Evolutionary conservation across 2,329 filamentous ascomycete genomes (phyloP).

Genomic region (Paraconiothyrium sp.): DNA sequence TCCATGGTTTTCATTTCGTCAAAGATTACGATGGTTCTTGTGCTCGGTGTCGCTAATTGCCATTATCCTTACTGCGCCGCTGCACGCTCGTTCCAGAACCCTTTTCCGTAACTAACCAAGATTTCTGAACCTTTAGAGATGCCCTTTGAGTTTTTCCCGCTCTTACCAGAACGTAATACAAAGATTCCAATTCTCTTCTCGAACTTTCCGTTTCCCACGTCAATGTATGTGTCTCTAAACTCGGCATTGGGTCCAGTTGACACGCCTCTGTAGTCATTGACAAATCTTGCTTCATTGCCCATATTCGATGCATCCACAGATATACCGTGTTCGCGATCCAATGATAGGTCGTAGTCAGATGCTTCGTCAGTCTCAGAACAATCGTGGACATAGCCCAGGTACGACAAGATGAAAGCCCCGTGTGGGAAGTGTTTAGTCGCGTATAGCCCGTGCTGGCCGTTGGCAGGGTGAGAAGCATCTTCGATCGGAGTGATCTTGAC

Average conservation of each 20-base stretch:
- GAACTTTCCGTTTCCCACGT: slow-evolving; percentile 48
- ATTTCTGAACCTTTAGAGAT: slow-evolving; percentile 61
- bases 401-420: slow-evolving; percentile 59
- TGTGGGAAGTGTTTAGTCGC: slow-evolving; percentile 56
- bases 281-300: slow-evolving; percentile 63
- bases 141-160: slow-evolving; percentile 57
- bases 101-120: slow-evolving; percentile 64
- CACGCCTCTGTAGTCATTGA: slow-evolving; percentile 64
- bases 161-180: slow-evolving; percentile 60
- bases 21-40: neutral
- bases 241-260: slow-evolving; percentile 53
- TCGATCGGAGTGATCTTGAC: slow-evolving; percentile 56
- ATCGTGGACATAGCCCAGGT: slow-evolving; percentile 60
- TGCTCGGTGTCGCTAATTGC: neutral
- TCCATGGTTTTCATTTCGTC: too few relatives aligned
- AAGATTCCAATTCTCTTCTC: slow-evolving; percentile 62
- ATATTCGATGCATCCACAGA: slow-evolving; percentile 59
- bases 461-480: slow-evolving; percentile 56
- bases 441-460: slow-evolving; percentile 59
- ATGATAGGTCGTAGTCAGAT: slow-evolving; percentile 62
- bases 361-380: slow-evolving; percentile 52
- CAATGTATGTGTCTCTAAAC: slow-evolving; percentile 54
- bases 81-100: slow-evolving; percentile 56
- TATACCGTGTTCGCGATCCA: slow-evolving; percentile 60
- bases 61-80: slow-evolving; percentile 1